Base-by-base conservation (phyloP, 331 rosid genomes). In the Saraca asoca region DNA sequence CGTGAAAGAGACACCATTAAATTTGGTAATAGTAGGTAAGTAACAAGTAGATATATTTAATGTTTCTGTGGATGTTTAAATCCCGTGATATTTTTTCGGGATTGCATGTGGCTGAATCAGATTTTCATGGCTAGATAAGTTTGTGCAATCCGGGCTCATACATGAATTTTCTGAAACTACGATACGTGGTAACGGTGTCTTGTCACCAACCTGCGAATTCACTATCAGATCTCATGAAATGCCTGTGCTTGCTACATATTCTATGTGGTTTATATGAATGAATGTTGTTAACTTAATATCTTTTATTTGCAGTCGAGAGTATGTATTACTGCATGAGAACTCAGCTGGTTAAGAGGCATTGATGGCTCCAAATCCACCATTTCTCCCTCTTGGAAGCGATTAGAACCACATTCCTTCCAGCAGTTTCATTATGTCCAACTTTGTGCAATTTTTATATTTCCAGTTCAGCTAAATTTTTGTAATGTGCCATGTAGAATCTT, bases 1-100 rank as follows among this genome's bases (percentile, higher is more conserved):
- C 57, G 84, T 64, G 98, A 90, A 80, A 80, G 73, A 66, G 98
- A 94, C 75, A 94, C 98, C 15, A 80, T 94, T 54, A 94, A 64
- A 80, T 94, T 94, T 76, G 98, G 98, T 53, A 94, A 93, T 69
- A 93, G 96, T 65, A 94, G 97, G 97, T 88, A 81, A 58, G 90
- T 55, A 55, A 31, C 78, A 31, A 66, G 60, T 61, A 59, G 31
- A 44, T 7, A 5, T 50, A 52, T 70, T 68, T 51, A 3, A 58
- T 29, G 8, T 43, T 49, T 44, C 31, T 19, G 12, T 51, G 5
- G 29, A 13, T 9, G 6, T 39, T 13, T 0, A 57, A 43, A 54
- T 48, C 10, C 5, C 51, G 2, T 7, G 19, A 62, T 34, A 69
- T 24, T 50, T 14, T 34, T 31, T 10, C 1, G 54, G 49, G 62